Percentiles rank a stretch among this genome's conserved stretches.
Conservation (phyloP, 2,329 filamentous ascomycete species). For the Epichloe hybrida region DNA sequence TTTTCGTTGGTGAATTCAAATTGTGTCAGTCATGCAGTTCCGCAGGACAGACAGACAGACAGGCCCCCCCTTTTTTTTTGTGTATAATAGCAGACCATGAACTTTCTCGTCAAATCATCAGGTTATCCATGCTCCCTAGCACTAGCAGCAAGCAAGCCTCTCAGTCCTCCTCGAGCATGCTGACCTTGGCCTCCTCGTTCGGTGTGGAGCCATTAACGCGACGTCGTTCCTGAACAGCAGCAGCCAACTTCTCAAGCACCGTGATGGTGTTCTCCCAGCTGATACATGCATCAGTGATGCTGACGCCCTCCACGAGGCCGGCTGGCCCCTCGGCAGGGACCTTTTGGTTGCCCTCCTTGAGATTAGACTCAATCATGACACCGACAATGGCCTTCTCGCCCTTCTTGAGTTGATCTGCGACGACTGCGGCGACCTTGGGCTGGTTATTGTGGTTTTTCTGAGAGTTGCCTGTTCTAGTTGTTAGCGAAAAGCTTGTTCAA, state of each 20-base stretch:
- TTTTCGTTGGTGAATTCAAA: not conserved
- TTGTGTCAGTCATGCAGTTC: not conserved
- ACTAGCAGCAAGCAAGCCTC: not conserved
- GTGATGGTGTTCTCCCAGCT: conserved; percentile 76
- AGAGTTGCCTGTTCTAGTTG: conserved; percentile 58
- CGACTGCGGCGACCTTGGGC: conserved; percentile 54
- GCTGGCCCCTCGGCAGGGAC: conserved; percentile 69
- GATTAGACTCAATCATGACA: conserved; percentile 98
- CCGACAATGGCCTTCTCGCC: conserved; percentile 84
- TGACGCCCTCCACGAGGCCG: conserved; percentile 74
- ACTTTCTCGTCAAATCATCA: conserved; percentile 1
- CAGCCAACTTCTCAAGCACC: conserved; percentile 73
- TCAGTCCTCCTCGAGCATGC: conserved; percentile 39
- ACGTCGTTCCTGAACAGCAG: conserved; percentile 66
- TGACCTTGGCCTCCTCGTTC: conserved; percentile 24
- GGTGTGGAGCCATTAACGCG: conserved; percentile 29
- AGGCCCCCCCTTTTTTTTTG: not conserved
- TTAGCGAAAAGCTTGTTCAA: not conserved
- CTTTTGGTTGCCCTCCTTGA: conserved; percentile 77
- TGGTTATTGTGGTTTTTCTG: conserved; percentile 97
- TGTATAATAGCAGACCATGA: not conserved
- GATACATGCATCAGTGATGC: conserved; percentile 94
- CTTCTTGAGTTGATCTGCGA: conserved; percentile 74
- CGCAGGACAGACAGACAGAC: not conserved
- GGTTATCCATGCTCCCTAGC: not conserved